These are phyloP conservation scores for Tulasnella sp. DNA, from an alignment of 768 basidiomycete species.

Conservation along the genomic window DNA sequence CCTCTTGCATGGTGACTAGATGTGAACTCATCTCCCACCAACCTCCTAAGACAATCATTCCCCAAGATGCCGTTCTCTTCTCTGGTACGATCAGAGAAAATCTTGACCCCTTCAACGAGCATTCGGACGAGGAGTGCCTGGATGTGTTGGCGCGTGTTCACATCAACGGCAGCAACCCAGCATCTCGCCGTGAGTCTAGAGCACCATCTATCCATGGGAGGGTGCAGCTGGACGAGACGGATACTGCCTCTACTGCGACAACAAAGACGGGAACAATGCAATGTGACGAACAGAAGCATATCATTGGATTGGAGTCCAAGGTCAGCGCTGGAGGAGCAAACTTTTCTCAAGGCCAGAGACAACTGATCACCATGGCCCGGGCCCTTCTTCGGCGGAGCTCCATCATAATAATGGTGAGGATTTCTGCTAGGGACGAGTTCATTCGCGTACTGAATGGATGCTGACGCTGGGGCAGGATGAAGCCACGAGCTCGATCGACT, in stretches of 20 bases:
- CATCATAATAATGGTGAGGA: slow-evolving; percentile 61
- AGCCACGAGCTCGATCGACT: slow-evolving; percentile 82
- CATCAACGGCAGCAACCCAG: slow-evolving; percentile 54
- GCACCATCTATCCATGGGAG: slow-evolving; percentile 43
- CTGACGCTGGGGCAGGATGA: slow-evolving; percentile 40
- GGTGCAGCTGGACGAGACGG: slow-evolving; percentile 42
- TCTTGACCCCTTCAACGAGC: slow-evolving; percentile 52
- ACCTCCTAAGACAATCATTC: slow-evolving; percentile 38
- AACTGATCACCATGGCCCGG: slow-evolving; percentile 81
- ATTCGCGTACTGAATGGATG: background rate
- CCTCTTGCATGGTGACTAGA: background rate
- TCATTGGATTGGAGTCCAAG: slow-evolving; percentile 65
- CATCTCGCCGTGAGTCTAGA: slow-evolving; percentile 49
- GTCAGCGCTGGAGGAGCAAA: slow-evolving; percentile 84
- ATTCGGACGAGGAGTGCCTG: slow-evolving; percentile 71
- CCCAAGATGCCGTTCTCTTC: slow-evolving; percentile 50
- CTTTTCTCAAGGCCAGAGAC: slow-evolving; percentile 89
- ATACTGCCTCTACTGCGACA: slow-evolving; percentile 5
- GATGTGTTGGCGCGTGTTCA: slow-evolving; percentile 81
- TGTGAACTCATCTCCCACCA: background rate
- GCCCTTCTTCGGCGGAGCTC: slow-evolving; percentile 63
- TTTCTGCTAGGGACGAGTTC: background rate
- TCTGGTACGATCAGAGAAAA: slow-evolving; percentile 61
- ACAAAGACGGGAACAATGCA: slow-evolving; percentile 6
- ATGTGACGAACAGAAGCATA: slow-evolving; percentile 10